Evolutionary conservation across 352 stramenopile genomes (phyloP), one percentile per base, ranked within the genome.

Genomic region (Globisporangium okanoganense): DNA sequence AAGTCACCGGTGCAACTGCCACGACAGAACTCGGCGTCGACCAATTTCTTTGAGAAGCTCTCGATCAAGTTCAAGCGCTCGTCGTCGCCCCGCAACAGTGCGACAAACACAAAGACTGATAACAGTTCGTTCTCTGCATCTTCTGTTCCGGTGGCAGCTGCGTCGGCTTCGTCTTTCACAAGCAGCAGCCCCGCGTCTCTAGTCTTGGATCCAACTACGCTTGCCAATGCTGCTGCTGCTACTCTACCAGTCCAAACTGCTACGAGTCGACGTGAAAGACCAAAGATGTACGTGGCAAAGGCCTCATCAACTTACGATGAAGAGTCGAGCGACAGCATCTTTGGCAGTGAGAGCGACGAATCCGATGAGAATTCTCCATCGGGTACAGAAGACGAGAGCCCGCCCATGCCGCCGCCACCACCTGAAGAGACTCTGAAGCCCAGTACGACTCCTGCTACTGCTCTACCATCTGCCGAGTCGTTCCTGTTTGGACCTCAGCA

Each of bases 241-340:
- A 5, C 72, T 41, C 57, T 61, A 12, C 79, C 86, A 41, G 77
- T 88, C 14, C 58, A 36, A 27, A 29, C 25, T n/a, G 44, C 18
- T 2, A 51, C 44, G 27, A 50, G 44, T 16, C 65, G 88, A 40
- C 79, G 79, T 14, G 76, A 87, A 24, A 73, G 86, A 29, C 86
- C 86, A 14, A 73, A 73, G 33, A 93, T 95, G 82, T 94, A 92
- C 27, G 82, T 92, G 13, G 80, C 85, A 12, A 88, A 77, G 49
- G 66, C 82, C 12, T 69, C 71, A 13, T 85, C 79, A 4, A 67
- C 82, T 20, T 71, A 91, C 22, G 83, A 93, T 62, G 81, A 89
- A 12, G 86, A 95, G 62, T 95, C 86, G 2, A 94, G 84, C 45
- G 86, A 95, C 70, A 93, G 82, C 60, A 92, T 95, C 29, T 90